Percentiles rank a stretch among this genome's conserved stretches.
Evolutionary conservation across 2,329 filamentous ascomycete species (phyloP).

Genomic region (Raffaelea albimanens): DNA sequence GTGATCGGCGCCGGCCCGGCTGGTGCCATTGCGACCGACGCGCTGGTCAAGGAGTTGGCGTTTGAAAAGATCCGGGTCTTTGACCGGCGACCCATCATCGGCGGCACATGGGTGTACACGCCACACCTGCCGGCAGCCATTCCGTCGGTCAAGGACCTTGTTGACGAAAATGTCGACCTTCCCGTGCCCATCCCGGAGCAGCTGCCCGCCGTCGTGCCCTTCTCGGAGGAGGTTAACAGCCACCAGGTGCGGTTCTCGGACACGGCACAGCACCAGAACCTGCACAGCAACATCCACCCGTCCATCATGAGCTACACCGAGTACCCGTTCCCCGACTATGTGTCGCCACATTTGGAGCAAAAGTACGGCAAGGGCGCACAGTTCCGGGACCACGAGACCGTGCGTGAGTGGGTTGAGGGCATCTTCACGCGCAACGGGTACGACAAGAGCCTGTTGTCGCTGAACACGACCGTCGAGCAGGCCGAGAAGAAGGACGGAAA

Average conservation of each 20-base stretch:
- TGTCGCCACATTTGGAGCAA: slow-evolving; percentile 19
- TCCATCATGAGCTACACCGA: slow-evolving; percentile 47
- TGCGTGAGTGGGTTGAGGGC: slow-evolving; percentile 42
- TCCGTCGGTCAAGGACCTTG: slow-evolving; percentile 28
- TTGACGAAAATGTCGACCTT: slow-evolving; percentile 33
- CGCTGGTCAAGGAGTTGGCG: slow-evolving; percentile 25
- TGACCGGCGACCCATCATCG: slow-evolving; percentile 29
- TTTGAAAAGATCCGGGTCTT: slow-evolving; percentile 31
- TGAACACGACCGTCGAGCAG: slow-evolving; percentile 52
- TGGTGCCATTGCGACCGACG: slow-evolving; percentile 17
- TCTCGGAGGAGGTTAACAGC: slow-evolving; percentile 15
- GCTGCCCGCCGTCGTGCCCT: slow-evolving; percentile 36
- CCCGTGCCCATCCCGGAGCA: slow-evolving; percentile 33
- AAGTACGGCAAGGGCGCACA: slow-evolving; percentile 48
- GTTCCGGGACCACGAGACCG: slow-evolving; percentile 49
- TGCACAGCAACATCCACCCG: slow-evolving; percentile 52
- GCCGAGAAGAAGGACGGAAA: slow-evolving; percentile 31
- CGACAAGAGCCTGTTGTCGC: slow-evolving; percentile 32
- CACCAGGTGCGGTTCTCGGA: slow-evolving; percentile 2
- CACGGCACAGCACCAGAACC: slow-evolving; percentile 4
- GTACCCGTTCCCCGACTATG: slow-evolving; percentile 6
- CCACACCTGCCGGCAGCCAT: slow-evolving; percentile 8
- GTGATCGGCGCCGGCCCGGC: slow-evolving; percentile 33
- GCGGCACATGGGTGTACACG: slow-evolving; percentile 28
- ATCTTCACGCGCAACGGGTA: slow-evolving; percentile 28